Base-by-base conservation (phyloP, 495 filamentous ascomycete genomes). In the Xylaria sp. region DNA sequence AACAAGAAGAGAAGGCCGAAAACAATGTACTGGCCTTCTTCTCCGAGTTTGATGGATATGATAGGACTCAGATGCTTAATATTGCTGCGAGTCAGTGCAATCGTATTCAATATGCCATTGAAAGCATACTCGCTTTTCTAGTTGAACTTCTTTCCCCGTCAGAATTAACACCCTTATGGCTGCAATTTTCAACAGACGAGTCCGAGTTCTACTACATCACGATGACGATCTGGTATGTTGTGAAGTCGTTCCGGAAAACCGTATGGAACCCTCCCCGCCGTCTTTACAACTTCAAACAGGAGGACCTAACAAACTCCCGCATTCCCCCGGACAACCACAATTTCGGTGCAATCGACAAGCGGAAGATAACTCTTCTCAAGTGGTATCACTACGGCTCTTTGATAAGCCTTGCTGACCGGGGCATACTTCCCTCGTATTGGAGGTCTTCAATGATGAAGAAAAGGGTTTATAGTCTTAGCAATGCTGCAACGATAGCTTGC, bases 351-450 rank as follows among this genome's bases (percentile, higher is more conserved):
- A 63, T 44, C 15, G 70, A 72, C 24, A 72, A 62, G 44, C 53
- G 61, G 31, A 68, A 68, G 26, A 48, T 68, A n/a, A 48, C 14
- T n/a, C 52, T 72, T 41, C 37, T 72, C 33, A 72, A 72, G 44
- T 72, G 70, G 70, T 72, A 72, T 46, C 64, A 72, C 53, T 68
- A 72, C 26, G 70, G 63, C 26, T 72, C 70, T 5, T 12, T 72
- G 61, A 24, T 52, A 21, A 63, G 62, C 35, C 55, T 72, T 19
- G n/a, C 24, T 21, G 19, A 55, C 3, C 35, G 44, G 9, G 44
- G 52, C n/a, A 68, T 33, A 11, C 11, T 68, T 35, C 64, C 67
- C 1, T 55, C 70, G 5, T 55, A 41, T 58, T 58, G 55, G 55
- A 58, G 31, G n/a, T 58, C 31, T 35, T 2, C 15, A 15, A 53